Evolutionary conservation across 208 protist species (phyloP).

Genomic region (Leishmania tropica): DNA sequence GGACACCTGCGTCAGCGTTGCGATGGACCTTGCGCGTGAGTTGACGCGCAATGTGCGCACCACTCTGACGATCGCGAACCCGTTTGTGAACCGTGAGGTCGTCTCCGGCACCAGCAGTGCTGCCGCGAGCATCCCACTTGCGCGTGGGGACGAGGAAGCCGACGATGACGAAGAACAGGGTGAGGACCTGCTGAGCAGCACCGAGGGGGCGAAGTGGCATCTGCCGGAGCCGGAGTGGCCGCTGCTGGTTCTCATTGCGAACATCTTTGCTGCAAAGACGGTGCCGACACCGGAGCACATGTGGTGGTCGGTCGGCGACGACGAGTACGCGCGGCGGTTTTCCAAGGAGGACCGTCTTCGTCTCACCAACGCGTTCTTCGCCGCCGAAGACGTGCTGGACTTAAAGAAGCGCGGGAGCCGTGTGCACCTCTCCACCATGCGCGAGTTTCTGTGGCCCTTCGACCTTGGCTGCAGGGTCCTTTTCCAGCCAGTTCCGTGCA

Average conservation of each 20-base stretch:
- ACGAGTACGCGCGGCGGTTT: slow-evolving; percentile 66
- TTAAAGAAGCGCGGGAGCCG: slow-evolving; percentile 34
- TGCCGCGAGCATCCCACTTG: background rate
- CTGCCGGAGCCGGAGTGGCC: slow-evolving; percentile 66
- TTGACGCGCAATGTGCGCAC: slow-evolving; percentile 29
- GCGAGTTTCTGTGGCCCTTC: slow-evolving; percentile 40
- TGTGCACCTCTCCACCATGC: slow-evolving; percentile 57
- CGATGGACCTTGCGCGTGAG: slow-evolving; percentile 25
- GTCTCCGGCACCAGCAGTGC: background rate
- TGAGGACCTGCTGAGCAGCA: slow-evolving; percentile 38
- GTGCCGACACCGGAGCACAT: slow-evolving; percentile 56
- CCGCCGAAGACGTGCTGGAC: slow-evolving; percentile 21
- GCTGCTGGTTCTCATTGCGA: slow-evolving; percentile 64
- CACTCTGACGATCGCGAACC: slow-evolving; percentile 31
- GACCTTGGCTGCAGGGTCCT: slow-evolving; percentile 47
- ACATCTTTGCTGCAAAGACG: slow-evolving; percentile 45
- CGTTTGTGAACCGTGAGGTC: slow-evolving; percentile 23
- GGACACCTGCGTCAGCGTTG: slow-evolving; percentile 1
- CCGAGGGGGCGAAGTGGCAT: slow-evolving; percentile 79
- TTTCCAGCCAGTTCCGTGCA: slow-evolving; percentile 73
- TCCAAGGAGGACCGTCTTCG: slow-evolving; percentile 29
- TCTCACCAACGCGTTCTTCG: slow-evolving; percentile 63
- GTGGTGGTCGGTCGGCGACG: slow-evolving; percentile 74
- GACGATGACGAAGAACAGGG: slow-evolving; percentile 31
- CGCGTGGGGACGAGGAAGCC: slow-evolving; percentile 16